Evolutionary conservation across 345 rosid genomes (phyloP), one percentile per base, ranked within the genome.

Genomic region (Aquilaria sinensis): DNA sequence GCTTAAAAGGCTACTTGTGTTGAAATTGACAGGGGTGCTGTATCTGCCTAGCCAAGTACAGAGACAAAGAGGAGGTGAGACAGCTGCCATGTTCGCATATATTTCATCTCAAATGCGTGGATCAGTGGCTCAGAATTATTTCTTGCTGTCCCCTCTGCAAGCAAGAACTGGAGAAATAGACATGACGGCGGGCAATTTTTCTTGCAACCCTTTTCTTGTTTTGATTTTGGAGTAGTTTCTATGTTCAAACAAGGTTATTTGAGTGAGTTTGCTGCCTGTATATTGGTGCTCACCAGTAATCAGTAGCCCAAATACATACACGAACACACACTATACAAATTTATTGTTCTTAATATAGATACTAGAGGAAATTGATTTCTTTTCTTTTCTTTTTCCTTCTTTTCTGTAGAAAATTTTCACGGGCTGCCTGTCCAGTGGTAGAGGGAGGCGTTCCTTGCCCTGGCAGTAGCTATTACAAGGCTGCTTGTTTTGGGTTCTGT

Each of bases 111-210:
- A 84, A 84, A 54, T 95, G 99, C 60, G 97, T 91, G 53, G 99
- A 95, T 80, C 97, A 95, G 47, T 95, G 99, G 99, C 96, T 95
- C 63, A 75, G 81, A 62, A 90, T 95, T 29, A 84, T 89, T 47
- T 95, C 98, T 63, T 91, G 96, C 67, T 95, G 99, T 69, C 99
- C 99, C 52, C 94, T 91, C 53, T 95, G 96, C 65, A 95, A 95
- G 72, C 90, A 89, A 79, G 96, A 77, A 74, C 73, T 91, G 62
- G 80, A 87, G 60, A 82, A 85, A 72, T 95, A 77, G 76, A 62
- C 16, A 65, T 60, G 37, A 58, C 29, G 15, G 34, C 30, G 55
- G 53, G 12, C 13, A 23, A 37, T 2, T 48, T 34, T 46, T 34
- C 10, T 6, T 12, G 9, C 11, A 12, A 45, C 11, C 12, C 6